Percentiles rank a stretch among this genome's conserved stretches.
Evolutionary conservation across 169 alveolate species (phyloP).

Genomic region (Plasmodium coatneyi): DNA sequence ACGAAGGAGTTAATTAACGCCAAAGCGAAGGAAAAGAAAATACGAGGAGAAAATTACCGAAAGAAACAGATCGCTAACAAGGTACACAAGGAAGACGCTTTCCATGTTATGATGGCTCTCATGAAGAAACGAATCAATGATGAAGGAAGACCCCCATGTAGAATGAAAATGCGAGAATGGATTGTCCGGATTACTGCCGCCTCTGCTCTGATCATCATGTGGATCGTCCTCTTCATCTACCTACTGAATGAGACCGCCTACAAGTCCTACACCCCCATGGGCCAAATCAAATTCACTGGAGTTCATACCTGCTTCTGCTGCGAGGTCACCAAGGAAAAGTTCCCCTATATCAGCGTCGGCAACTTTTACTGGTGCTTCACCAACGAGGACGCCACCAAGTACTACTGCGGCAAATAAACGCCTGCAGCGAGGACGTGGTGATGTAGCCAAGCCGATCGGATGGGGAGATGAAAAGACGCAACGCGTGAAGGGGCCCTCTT

Average conservation of each 20-base stretch:
- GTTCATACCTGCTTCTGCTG: conserved; percentile 82
- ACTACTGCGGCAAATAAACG: conserved; percentile 16
- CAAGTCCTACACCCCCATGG: conserved; percentile 78
- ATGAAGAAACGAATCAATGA: conserved; percentile 76
- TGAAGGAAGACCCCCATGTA: conserved; percentile 81
- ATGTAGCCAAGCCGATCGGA: not conserved
- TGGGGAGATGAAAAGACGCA: not conserved
- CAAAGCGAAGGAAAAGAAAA: conserved; percentile 72
- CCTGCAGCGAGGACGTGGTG: no score
- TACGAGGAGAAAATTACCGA: conserved; percentile 74
- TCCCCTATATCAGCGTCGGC: not conserved
- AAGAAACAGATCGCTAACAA: conserved; percentile 55
- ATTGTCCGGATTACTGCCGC: conserved; percentile 74
- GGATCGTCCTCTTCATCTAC: conserved; percentile 62
- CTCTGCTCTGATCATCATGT: conserved; percentile 49
- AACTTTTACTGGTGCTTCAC: conserved; percentile 51
- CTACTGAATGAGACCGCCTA: conserved; percentile 75
- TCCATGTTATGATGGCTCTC: conserved; percentile 54
- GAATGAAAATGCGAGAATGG: conserved; percentile 82
- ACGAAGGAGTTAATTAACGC: conserved; percentile 55
- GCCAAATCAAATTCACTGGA: conserved; percentile 79
- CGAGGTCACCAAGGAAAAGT: conserved; percentile 29
- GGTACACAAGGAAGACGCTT: conserved; percentile 70
- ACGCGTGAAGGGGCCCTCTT: not conserved
- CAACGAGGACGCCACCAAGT: conserved; percentile 26